Percentiles rank a stretch among this genome's conserved stretches.
These are phyloP conservation scores for Candida labiduridarum DNA, from an alignment of 1,139 yeast species.

Conservation along the genomic window DNA sequence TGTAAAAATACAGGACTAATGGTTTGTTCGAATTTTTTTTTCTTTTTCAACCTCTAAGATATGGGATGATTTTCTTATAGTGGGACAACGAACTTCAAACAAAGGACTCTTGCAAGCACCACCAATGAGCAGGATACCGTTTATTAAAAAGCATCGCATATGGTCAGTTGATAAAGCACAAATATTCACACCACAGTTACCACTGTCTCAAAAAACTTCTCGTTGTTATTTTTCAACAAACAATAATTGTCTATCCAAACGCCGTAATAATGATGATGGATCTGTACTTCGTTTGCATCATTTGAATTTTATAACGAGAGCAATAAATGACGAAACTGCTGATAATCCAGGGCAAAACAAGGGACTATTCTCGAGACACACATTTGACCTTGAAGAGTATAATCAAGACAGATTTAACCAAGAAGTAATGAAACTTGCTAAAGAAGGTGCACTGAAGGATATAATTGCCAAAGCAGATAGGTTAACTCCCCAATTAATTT, in stretches of 20 bases:
- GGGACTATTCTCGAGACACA: neutral
- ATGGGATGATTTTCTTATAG: no score
- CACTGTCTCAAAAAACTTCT: neutral
- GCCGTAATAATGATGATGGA: no score
- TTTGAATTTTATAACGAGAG: neutral
- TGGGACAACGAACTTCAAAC: no score
- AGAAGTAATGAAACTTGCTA: neutral
- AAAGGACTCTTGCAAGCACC: neutral
- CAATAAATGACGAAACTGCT: neutral
- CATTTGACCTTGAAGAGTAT: neutral
- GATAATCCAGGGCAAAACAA: no score
- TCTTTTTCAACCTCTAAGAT: neutral
- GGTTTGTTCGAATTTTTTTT: neutral
- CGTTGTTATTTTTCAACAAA: neutral
- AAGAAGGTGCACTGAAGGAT: neutral
- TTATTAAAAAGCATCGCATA: neutral
- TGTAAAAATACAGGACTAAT: neutral
- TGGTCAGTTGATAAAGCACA: neutral
- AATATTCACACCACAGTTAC: neutral
- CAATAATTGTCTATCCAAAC: neutral
- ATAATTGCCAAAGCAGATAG: neutral
- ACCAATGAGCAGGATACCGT: neutral
- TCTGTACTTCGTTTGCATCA: no score
- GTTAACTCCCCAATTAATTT: conserved; percentile 2
- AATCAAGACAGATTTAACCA: neutral